Evolutionary conservation across 257 asterid species (phyloP), one percentile per base, ranked within the genome.

Genomic region (Capsicum pubescens): DNA sequence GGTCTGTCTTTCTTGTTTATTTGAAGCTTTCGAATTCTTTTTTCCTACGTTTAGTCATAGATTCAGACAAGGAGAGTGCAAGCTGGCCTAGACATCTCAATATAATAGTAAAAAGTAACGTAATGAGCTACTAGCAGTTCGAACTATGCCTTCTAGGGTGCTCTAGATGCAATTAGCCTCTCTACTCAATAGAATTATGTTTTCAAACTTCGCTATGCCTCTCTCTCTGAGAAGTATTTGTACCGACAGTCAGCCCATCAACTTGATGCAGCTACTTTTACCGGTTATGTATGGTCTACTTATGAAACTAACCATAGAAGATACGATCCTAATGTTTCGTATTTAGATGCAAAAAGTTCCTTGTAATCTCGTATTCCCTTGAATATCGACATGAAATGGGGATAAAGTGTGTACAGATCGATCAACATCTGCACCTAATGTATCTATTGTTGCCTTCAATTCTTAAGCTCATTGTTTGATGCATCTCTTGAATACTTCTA

Each of bases 1-100:
- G 14, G 81, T 52, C 74, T 67, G 72, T 74, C 82, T 66, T 80
- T 57, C 81, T 77, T 46, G 67, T 39, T 6, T 39, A 6, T 71
- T 17, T 44, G 48, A 54, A 77, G 64, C 9, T 4, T 39, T 35
- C 52, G 36, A 67, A 14, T 66, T 2, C 54, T 35, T 76, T 26
- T 7, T 74, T 50, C 81, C 50, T 39, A 72, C 50, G 44, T 74
- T 50, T 50, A 50, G 58, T 71, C 58, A 70, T 19, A 50, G 46
- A 52, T 76, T 52, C 64, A 7, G 7, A 66, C 3, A 9, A 66
- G 74, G 74, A 6, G n/a, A 32, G 74, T 4, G 2, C 12, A 35
- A 66, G 48, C 74, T 35, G 48, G 12, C 12, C 74, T 66, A 35
- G 48, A 42, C 48, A 66, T 1, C 12, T 3, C 48, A 35, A 39